Evolutionary conservation across 2,329 filamentous ascomycete genomes (phyloP), one percentile per base, ranked within the genome.

Genomic region (Sclerotinia spermophila): DNA sequence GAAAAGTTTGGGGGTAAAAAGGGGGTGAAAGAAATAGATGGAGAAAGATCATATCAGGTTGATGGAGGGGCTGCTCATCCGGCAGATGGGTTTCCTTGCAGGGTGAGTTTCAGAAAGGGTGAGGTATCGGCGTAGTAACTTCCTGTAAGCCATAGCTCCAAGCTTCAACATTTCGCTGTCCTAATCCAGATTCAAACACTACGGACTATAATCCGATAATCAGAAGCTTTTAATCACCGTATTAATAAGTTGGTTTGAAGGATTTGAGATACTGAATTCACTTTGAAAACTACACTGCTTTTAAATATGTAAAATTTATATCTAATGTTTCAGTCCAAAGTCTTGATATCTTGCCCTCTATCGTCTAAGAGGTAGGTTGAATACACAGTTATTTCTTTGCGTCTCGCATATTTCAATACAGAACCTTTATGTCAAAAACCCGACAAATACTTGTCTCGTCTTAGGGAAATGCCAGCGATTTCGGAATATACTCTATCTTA

Each of bases 31-130:
- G 62, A 59, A 11, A n/a, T 70, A 21, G 42, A 70, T 24, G 72
- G 70, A 21, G 72, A 67, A 53, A 53, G 67, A 60, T 73, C 73
- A 68, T 75, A 73, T 66, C 75, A 77, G 67, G 71, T 77, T 27
- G 44, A 75, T 30, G 42, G 33, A 15, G 68, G 68, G 6, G 48
- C 61, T 59, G 61, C 62, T 38, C 68, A 70, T 67, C 68, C 62
- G 6, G 68, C 61, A 15, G 62, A 70, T 60, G 35, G 55, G 15
- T 67, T 70, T 60, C 68, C 68, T 67, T 70, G 51, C 51, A 70
- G 68, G 21, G 51, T 70, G 11, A 19, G 1, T 1, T 59, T 67
- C n/a, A 67, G 38, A 13, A 59, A 67, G 51, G 35, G n/a, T 19
- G 8, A 44, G n/a, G 3, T 11, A 53, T 38, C 44, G 35, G 15